Base-by-base conservation (phyloP, 495 filamentous ascomycete genomes). In the Hypoxylon subgilvum region DNA sequence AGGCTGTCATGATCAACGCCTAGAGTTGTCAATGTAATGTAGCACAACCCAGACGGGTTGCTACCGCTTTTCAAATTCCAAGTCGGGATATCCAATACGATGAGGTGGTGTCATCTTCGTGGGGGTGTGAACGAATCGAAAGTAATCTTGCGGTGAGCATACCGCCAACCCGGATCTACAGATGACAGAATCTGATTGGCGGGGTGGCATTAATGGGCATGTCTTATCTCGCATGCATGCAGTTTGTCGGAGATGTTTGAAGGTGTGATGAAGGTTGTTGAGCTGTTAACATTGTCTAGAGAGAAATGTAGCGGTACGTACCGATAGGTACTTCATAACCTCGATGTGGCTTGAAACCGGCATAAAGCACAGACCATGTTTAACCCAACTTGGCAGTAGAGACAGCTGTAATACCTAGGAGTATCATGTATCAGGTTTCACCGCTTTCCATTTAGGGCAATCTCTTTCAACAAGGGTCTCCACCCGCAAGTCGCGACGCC, bases 401-500 rank as follows among this genome's bases (percentile, higher is more conserved):
- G 28, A 52, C 49, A 38, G 30, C 57, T 54, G 50, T 47, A 44
- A n/a, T n/a, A n/a, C n/a, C n/a, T n/a, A n/a, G n/a, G n/a, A n/a
- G n/a, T n/a, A n/a, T n/a, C n/a, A n/a, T n/a, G n/a, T n/a, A n/a
- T n/a, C 23, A 6, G n/a, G 18, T 10, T 16, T 64, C 27, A 58
- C 49, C 45, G 43, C 54, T 42, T 64, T 64, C 50, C 45, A 1
- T 51, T 64, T 58, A n/a, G 19, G 38, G 60, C 6, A 45, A 44
- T 17, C 22, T 28, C 21, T 49, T 50, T 63, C 53, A 63, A 63
- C 48, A 48, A 32, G 52, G 52, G 41, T 53, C 53, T 36, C 36
- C 16, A 18, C 27, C 40, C 18, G 34, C 18, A 41, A 59, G 61
- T 64, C 61, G 61, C 61, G 61, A 64, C 50, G 50, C 54, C 61